phyloP scores from a whole-genome alignment of 768 basidiomycete genomes.

The Daedaleopsis sinensis region DNA sequence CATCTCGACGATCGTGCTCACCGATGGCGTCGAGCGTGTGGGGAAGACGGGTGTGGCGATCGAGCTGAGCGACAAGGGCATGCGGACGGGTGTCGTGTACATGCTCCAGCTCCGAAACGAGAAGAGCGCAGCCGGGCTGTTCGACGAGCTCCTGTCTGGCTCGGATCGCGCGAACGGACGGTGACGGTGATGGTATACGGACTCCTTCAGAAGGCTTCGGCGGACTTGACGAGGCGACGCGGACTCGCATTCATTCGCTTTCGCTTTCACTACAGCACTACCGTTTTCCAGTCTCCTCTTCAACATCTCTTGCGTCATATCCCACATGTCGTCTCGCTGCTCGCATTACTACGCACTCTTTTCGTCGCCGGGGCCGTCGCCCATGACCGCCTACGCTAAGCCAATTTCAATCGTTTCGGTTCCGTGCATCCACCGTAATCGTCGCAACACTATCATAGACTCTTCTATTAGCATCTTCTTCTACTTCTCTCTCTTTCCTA shows the following conservation, averaged over 20 bases:
- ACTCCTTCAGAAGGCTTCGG: neutral
- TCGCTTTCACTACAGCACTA: neutral
- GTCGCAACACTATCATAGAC: constrained; percentile 7
- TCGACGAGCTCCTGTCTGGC: constrained; percentile 84
- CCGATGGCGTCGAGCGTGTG: constrained; percentile 97
- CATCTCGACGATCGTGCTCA: constrained; percentile 94
- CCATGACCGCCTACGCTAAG: neutral
- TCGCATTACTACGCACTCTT: constrained; percentile 10
- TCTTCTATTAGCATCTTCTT: constrained; percentile 21
- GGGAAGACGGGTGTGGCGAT: constrained; percentile 98
- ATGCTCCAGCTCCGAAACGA: constrained; percentile 97
- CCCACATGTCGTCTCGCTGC: constrained; percentile 4
- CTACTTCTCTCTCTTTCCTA: neutral
- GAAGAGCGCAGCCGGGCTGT: constrained; percentile 79
- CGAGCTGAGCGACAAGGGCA: constrained; percentile 90
- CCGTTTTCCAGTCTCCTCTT: neutral
- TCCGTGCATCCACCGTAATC: neutral
- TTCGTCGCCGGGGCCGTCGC: neutral
- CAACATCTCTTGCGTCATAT: neutral
- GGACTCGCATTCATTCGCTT: neutral
- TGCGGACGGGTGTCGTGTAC: constrained; percentile 91
- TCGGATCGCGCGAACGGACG: constrained; percentile 63
- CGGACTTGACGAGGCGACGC: constrained; percentile 7
- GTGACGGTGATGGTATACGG: neutral
- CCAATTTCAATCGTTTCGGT: neutral